Evolutionary conservation across 75 land plant species (phyloP).

Genomic region (Larix kaempferi): DNA sequence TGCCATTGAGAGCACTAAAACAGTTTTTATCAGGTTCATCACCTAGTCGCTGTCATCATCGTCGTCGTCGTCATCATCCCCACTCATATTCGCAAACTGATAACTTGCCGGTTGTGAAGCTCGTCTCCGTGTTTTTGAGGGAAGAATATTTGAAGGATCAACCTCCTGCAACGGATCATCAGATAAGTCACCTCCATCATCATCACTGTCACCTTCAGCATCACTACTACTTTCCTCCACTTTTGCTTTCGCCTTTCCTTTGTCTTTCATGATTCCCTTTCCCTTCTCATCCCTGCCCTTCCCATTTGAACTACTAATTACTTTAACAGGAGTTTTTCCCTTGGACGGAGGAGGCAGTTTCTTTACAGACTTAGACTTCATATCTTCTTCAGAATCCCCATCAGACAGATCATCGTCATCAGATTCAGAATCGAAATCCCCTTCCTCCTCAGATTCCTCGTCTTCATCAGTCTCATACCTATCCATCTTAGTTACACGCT

Average conservation of each 20-base stretch:
- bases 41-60: slow-evolving; percentile 9
- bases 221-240: slow-evolving; percentile 10
- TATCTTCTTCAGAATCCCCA: slow-evolving; percentile 11
- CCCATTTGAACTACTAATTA: background rate
- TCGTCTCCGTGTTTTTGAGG: slow-evolving; percentile 26
- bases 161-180: slow-evolving; percentile 29
- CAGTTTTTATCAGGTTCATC: background rate
- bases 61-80: slow-evolving; percentile 29
- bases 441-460: slow-evolving; percentile 9
- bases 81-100: slow-evolving; percentile 13
- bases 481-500: background rate
- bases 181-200: slow-evolving; percentile 20
- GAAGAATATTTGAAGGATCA: slow-evolving; percentile 28
- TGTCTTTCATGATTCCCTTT: slow-evolving; percentile 15
- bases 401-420: background rate
- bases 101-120: slow-evolving; percentile 20
- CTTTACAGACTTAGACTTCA: slow-evolving; percentile 1
- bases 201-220: slow-evolving; percentile 15
- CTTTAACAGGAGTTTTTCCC: slow-evolving; percentile 12
- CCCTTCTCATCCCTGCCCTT: slow-evolving; percentile 8
- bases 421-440: background rate
- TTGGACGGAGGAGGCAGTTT: slow-evolving; percentile 2
- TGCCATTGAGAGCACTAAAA: background rate
- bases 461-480: slow-evolving; percentile 15
- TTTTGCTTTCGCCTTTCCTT: slow-evolving; percentile 20